Conservation (phyloP, 768 basidiomycete genomes). For the Lentinula edodes region DNA sequence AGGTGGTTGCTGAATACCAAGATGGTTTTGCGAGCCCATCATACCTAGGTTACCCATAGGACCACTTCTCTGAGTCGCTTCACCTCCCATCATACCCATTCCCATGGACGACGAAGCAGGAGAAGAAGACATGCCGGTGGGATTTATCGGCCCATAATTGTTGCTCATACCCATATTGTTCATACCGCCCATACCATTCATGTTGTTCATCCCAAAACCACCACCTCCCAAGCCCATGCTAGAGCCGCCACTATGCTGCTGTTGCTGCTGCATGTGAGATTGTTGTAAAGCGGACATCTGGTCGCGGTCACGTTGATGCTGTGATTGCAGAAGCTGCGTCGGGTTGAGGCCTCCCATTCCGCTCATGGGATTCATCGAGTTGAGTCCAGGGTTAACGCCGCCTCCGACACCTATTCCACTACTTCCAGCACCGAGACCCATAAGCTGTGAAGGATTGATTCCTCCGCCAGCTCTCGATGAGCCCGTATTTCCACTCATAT, state of each 20-base stretch:
- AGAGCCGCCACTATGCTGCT: background rate
- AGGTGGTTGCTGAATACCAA: background rate
- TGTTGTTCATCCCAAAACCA: conserved; percentile 4
- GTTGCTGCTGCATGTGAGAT: background rate
- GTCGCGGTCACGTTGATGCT: conserved; percentile 7
- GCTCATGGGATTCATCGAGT: background rate
- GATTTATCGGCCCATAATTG: conserved; percentile 1
- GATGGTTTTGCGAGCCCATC: conserved; percentile 1
- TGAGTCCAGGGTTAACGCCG: background rate
- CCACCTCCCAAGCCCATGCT: conserved; percentile 1
- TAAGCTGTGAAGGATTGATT: conserved; percentile 7
- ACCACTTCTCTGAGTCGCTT: background rate
- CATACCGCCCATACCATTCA: conserved; percentile 5
- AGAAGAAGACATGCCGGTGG: background rate
- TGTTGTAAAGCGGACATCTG: conserved; percentile 5
- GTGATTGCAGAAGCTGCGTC: conserved; percentile 1
- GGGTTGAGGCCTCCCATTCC: conserved; percentile 3
- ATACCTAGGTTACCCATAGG: background rate
- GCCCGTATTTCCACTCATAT: conserved; percentile 5
- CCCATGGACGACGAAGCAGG: background rate
- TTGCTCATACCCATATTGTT: conserved; percentile 4
- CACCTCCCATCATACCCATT: background rate
- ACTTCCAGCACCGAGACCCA: background rate
- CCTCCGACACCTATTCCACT: background rate
- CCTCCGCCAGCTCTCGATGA: background rate